These are phyloP conservation scores for Sphagnum magellanicum DNA, from an alignment of 228 moss, liverwort and hornwort species.

Conservation along the genomic window DNA sequence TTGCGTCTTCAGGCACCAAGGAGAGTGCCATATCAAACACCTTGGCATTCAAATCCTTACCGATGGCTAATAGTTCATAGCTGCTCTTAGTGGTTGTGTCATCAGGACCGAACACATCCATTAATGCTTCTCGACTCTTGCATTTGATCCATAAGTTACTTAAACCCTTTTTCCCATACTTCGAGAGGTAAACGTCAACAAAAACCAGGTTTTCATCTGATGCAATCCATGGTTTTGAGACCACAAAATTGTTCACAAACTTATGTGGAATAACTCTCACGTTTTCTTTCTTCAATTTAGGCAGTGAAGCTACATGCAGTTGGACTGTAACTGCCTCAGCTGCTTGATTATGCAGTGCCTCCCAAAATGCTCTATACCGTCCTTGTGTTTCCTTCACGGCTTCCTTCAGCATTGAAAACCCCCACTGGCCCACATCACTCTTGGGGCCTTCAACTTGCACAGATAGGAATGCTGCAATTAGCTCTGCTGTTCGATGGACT, in stretches of 20 bases:
- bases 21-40: slow-evolving; percentile 42
- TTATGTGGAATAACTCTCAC: slow-evolving; percentile 35
- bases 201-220: slow-evolving; percentile 19
- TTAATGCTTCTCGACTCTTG: slow-evolving; percentile 49
- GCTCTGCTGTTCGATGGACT: slow-evolving; percentile 17
- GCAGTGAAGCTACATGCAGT: slow-evolving; percentile 27
- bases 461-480: slow-evolving; percentile 40
- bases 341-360: slow-evolving; percentile 24
- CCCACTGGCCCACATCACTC: slow-evolving; percentile 7
- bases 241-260: slow-evolving; percentile 42
- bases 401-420: slow-evolving; percentile 23
- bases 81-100: neutral
- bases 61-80: slow-evolving; percentile 10
- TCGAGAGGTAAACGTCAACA: slow-evolving; percentile 25
- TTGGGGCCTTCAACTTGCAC: slow-evolving; percentile 18
- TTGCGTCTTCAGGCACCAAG: slow-evolving; percentile 29
- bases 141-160: slow-evolving; percentile 65
- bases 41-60: slow-evolving; percentile 42
- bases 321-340: slow-evolving; percentile 30
- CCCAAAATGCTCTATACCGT: slow-evolving; percentile 32
- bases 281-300: slow-evolving; percentile 14
- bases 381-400: slow-evolving; percentile 32
- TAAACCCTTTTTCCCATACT: neutral
- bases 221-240: slow-evolving; percentile 50
- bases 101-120: slow-evolving; percentile 2